phyloP scores from a whole-genome alignment of 2,329 filamentous ascomycete genomes.

The Penicillium sp. region DNA sequence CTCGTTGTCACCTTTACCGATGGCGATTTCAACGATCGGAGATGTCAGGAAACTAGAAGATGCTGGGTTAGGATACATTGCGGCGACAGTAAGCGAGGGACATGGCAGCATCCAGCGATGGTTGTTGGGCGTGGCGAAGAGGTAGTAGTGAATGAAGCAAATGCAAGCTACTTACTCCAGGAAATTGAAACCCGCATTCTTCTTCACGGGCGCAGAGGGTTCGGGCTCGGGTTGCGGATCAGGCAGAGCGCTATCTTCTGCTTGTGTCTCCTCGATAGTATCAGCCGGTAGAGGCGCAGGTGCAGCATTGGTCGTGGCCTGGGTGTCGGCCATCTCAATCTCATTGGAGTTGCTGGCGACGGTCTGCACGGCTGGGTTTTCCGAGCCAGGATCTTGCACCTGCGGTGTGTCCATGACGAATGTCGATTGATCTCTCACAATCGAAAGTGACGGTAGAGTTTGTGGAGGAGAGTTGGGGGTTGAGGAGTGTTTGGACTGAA shows the following conservation, averaged over 20 bases:
- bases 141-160: too few relatives aligned
- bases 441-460: neutral
- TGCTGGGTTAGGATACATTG: constrained; percentile 9
- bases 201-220: constrained; percentile 20
- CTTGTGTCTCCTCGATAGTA: neutral
- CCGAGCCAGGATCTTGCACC: constrained; percentile 6
- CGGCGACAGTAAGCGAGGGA: too few relatives aligned
- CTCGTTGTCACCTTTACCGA: constrained; percentile 64
- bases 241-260: constrained; percentile 27
- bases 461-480: neutral
- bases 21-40: constrained; percentile 69
- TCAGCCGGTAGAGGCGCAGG: constrained; percentile 13
- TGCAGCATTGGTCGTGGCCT: constrained; percentile 15
- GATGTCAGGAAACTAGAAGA: constrained; percentile 63
- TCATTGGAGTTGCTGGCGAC: constrained; percentile 20
- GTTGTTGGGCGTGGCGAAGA: too few relatives aligned
- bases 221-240: constrained; percentile 25
- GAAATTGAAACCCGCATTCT: constrained; percentile 29
- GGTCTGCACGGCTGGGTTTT: neutral
- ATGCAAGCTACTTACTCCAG: constrained; percentile 33
- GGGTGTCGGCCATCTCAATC: constrained; percentile 31
- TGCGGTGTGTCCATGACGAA: constrained; percentile 7
- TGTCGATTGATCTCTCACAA: neutral
- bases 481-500: too few relatives aligned
- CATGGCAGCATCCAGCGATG: too few relatives aligned